These are phyloP conservation scores for Mycena chlorophos DNA, from an alignment of 768 basidiomycete species.

Conservation along the genomic window DNA sequence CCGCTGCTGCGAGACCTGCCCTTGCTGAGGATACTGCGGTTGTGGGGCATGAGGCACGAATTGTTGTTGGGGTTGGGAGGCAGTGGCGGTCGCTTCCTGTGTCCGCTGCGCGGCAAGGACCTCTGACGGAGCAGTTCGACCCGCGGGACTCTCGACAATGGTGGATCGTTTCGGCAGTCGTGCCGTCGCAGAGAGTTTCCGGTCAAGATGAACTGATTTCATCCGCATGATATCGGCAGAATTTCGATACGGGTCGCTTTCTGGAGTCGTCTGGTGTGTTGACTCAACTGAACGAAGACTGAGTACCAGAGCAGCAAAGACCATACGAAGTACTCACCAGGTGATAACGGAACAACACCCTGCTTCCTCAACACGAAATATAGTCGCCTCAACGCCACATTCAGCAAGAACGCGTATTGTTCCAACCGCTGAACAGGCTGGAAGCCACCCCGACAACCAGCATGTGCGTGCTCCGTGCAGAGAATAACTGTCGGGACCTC, in stretches of 20 bases:
- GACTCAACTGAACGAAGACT: conserved; percentile 14
- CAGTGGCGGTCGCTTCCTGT: conserved; percentile 41
- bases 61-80: conserved; percentile 37
- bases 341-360: conserved; percentile 83
- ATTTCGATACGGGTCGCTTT: conserved; percentile 80
- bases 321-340: conserved; percentile 48
- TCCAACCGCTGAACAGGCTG: conserved; percentile 91
- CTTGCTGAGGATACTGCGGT: conserved; percentile 36
- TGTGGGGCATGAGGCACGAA: conserved; percentile 26
- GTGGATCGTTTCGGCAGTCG: conserved; percentile 91
- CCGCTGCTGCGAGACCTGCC: conserved; percentile 38
- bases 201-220: conserved; percentile 92
- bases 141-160: conserved; percentile 92
- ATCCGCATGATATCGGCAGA: conserved; percentile 90
- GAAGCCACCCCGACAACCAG: conserved; percentile 73
- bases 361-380: conserved; percentile 86
- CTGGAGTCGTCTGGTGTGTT: conserved; percentile 37
- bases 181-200: conserved; percentile 93
- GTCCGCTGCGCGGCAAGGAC: conserved; percentile 48
- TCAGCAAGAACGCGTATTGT: conserved; percentile 95
- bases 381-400: conserved; percentile 89
- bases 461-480: conserved; percentile 76
- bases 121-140: conserved; percentile 76
- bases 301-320: neutral
- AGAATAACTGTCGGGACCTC: conserved; percentile 71